Percentiles rank a stretch among this genome's conserved stretches.
These are phyloP conservation scores for Crithidia brevicula DNA, from an alignment of 208 protist species.

Conservation along the genomic window DNA sequence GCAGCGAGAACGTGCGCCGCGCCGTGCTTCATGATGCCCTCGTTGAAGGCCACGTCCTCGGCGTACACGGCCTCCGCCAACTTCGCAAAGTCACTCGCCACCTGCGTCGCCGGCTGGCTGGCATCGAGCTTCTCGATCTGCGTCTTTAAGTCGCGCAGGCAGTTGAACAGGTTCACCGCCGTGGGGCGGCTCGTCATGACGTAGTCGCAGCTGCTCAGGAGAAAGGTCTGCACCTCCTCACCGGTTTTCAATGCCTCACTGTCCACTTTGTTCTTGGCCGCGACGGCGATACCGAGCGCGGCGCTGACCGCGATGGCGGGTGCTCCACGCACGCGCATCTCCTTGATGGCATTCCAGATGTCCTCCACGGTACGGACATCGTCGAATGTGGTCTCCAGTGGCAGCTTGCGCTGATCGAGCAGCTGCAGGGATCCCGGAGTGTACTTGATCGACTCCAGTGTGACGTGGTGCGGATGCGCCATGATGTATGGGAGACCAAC, in stretches of 20 bases:
- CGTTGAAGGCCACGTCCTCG: slow-evolving; percentile 91
- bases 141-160: slow-evolving; percentile 65
- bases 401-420: slow-evolving; percentile 88
- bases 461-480: slow-evolving; percentile 51
- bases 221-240: slow-evolving; percentile 49
- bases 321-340: slow-evolving; percentile 95
- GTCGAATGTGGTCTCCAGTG: slow-evolving; percentile 82
- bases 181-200: slow-evolving; percentile 94
- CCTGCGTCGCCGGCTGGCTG: slow-evolving; percentile 20
- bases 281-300: slow-evolving; percentile 92
- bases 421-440: slow-evolving; percentile 55
- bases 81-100: slow-evolving; percentile 63
- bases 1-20: slow-evolving; percentile 72
- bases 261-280: slow-evolving; percentile 47
- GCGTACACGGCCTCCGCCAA: slow-evolving; percentile 89
- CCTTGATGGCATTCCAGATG: slow-evolving; percentile 89
- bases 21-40: slow-evolving; percentile 91
- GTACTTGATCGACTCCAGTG: slow-evolving; percentile 89
- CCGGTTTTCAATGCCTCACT: slow-evolving; percentile 32
- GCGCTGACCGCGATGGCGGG: slow-evolving; percentile 96
- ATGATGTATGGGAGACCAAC: slow-evolving; percentile 23
- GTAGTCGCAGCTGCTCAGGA: slow-evolving; percentile 82
- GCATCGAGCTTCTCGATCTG: slow-evolving; percentile 39
- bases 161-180: slow-evolving; percentile 96
- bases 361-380: slow-evolving; percentile 85